phyloP scores from a whole-genome alignment of 2,329 filamentous ascomycete species.

The Cercospora brassicicola region DNA sequence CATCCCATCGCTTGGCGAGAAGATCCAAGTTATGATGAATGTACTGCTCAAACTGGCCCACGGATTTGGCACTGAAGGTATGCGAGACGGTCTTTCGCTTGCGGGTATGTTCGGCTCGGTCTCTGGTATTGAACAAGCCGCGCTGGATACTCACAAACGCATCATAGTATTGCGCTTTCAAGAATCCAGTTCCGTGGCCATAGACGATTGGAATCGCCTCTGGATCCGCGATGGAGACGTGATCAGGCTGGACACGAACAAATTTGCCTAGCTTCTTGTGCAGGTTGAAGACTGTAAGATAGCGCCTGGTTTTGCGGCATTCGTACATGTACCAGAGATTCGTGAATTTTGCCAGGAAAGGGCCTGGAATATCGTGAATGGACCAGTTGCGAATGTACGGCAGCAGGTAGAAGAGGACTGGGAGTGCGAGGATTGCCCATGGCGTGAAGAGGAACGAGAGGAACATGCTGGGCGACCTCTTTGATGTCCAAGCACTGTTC shows the following conservation, averaged over 20 bases:
- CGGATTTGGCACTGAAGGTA: constrained; percentile 79
- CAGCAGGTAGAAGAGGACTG: constrained; percentile 59
- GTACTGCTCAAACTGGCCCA: constrained; percentile 76
- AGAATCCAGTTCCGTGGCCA: constrained; percentile 58
- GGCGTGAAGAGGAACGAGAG: constrained; percentile 47
- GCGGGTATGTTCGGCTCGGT: constrained; percentile 76
- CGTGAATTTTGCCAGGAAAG: constrained; percentile 66
- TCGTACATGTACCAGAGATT: constrained; percentile 76
- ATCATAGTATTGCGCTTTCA: constrained; percentile 75
- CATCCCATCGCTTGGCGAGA: constrained; percentile 72
- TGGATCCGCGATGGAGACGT: constrained; percentile 78
- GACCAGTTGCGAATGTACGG: constrained; percentile 61
- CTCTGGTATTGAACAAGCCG: constrained; percentile 85
- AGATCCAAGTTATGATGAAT: constrained; percentile 76
- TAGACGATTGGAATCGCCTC: constrained; percentile 76
- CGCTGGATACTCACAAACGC: constrained; percentile 84
- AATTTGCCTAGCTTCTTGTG: constrained; percentile 78
- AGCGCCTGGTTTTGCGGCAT: constrained; percentile 60
- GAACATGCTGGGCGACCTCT: constrained; percentile 35
- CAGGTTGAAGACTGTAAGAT: constrained; percentile 63
- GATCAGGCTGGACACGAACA: constrained; percentile 79
- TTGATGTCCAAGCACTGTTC: background rate
- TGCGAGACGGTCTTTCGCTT: constrained; percentile 88
- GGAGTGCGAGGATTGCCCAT: constrained; percentile 50
- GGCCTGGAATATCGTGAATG: constrained; percentile 58